Percentiles rank a stretch among this genome's conserved stretches.
Conservation (phyloP, 495 filamentous ascomycete species). For the Lepraria neglecta region DNA sequence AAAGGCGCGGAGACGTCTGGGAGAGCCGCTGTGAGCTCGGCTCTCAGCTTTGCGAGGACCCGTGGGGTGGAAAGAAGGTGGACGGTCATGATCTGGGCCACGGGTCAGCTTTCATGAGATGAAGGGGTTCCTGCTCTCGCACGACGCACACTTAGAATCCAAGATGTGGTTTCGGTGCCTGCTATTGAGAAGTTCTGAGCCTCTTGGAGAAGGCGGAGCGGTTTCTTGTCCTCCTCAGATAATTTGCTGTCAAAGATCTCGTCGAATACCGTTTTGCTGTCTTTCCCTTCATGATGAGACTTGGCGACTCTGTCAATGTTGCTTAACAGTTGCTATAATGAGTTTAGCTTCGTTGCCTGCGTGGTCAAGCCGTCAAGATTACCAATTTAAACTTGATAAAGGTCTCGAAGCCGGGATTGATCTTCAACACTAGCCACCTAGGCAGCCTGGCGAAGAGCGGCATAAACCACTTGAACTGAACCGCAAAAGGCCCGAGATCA, state of each 20-base stretch:
- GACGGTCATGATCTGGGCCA: conserved; percentile 28
- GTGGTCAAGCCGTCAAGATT: too few relatives aligned
- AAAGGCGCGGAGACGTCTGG: conserved; percentile 23
- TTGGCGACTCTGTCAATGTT: conserved; percentile 12
- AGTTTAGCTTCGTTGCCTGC: too few relatives aligned
- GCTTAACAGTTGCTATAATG: conserved; percentile 21
- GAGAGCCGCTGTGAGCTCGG: conserved; percentile 28
- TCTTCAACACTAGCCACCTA: background rate
- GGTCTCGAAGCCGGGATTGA: conserved; percentile 17
- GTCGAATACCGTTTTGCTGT: conserved; percentile 36
- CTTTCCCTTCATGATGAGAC: conserved; percentile 16
- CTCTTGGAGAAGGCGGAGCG: conserved; percentile 37
- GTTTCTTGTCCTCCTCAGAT: conserved; percentile 30
- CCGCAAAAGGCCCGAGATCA: conserved; percentile 18
- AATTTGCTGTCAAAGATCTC: conserved; percentile 33
- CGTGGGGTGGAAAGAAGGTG: conserved; percentile 24
- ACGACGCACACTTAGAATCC: conserved; percentile 20
- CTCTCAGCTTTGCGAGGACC: conserved; percentile 26
- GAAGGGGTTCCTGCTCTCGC: too few relatives aligned
- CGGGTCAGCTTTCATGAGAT: conserved; percentile 13
- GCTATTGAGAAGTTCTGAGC: conserved; percentile 36
- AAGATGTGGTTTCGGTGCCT: conserved; percentile 41
- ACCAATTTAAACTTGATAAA: conserved; percentile 14
- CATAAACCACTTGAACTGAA: conserved; percentile 18
- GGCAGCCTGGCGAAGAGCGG: background rate